These are phyloP conservation scores for Omphalea diandra DNA, from an alignment of 441 rosid genomes.

Conservation along the genomic window DNA sequence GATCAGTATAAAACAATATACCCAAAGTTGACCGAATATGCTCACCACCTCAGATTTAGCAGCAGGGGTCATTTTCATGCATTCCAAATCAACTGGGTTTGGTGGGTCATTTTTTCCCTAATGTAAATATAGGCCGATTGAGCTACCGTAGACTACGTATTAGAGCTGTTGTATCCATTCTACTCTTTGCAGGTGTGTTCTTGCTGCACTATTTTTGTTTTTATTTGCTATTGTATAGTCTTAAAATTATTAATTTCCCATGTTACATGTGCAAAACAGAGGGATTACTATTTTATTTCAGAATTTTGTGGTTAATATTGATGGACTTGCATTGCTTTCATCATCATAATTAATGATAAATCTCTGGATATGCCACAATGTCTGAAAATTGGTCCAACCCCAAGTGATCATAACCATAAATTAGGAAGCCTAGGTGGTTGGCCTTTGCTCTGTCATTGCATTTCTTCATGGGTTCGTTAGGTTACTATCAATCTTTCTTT, in stretches of 20 bases:
- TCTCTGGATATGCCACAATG: conserved; percentile 6
- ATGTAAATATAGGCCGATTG: conserved; percentile 32
- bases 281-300: too few relatives aligned
- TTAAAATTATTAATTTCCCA: not conserved
- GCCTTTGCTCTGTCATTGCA: conserved; percentile 22
- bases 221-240: not conserved
- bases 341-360: conserved; percentile 23
- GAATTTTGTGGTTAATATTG: conserved; percentile 27
- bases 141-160: conserved; percentile 11
- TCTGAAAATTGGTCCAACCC: conserved; percentile 15
- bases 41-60: conserved; percentile 37
- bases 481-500: conserved; percentile 13
- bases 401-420: conserved; percentile 20
- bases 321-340: conserved; percentile 32
- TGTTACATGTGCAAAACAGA: too few relatives aligned
- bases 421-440: conserved; percentile 16
- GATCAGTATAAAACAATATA: too few relatives aligned
- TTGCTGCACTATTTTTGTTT: conserved; percentile 11
- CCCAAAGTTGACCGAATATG: conserved; percentile 25
- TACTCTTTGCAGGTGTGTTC: conserved; percentile 23
- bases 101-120: conserved; percentile 14
- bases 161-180: conserved; percentile 24
- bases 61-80: conserved; percentile 12
- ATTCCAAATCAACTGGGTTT: too few relatives aligned
- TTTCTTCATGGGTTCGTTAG: conserved; percentile 31